phyloP scores from a whole-genome alignment of 768 basidiomycete genomes.

The Suillus occidentalis region DNA sequence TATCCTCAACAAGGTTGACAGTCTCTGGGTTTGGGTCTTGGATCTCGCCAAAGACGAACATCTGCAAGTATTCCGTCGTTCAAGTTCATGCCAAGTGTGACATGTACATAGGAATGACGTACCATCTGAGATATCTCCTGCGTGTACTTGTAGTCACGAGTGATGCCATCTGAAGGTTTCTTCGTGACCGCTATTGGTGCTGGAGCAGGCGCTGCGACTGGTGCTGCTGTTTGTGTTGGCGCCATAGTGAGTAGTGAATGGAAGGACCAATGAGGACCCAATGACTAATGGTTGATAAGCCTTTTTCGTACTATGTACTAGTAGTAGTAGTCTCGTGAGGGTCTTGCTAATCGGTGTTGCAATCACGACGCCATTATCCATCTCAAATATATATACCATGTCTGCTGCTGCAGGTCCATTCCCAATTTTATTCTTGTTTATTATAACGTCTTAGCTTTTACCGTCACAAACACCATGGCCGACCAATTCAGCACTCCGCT shows the following conservation, averaged over 20 bases:
- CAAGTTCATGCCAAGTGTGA: background rate
- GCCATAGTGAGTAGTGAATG: slow-evolving; percentile 10
- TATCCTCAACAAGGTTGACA: slow-evolving; percentile 93
- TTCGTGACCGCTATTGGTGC: slow-evolving; percentile 10
- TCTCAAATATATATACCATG: slow-evolving; percentile 1
- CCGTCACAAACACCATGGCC: slow-evolving; percentile 12
- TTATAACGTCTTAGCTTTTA: background rate
- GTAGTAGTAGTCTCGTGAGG: background rate
- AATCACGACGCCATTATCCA: slow-evolving; percentile 9
- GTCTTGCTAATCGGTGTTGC: slow-evolving; percentile 5
- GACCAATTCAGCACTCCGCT: slow-evolving; percentile 43
- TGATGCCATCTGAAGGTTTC: slow-evolving; percentile 13
- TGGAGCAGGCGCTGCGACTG: slow-evolving; percentile 11
- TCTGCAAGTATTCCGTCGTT: slow-evolving; percentile 42
- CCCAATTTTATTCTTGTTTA: slow-evolving; percentile 1
- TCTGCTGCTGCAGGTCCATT: background rate
- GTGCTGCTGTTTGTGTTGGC: slow-evolving; percentile 6
- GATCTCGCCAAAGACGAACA: slow-evolving; percentile 97
- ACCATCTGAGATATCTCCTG: slow-evolving; percentile 97
- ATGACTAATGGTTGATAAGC: background rate
- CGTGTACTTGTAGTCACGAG: slow-evolving; percentile 80
- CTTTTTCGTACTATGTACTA: background rate
- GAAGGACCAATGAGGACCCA: too few relatives aligned
- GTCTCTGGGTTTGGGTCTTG: slow-evolving; percentile 87
- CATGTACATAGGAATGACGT: slow-evolving; percentile 12